These are phyloP conservation scores for Penicillium coprophilum DNA, from an alignment of 495 filamentous ascomycete species.

Conservation along the genomic window DNA sequence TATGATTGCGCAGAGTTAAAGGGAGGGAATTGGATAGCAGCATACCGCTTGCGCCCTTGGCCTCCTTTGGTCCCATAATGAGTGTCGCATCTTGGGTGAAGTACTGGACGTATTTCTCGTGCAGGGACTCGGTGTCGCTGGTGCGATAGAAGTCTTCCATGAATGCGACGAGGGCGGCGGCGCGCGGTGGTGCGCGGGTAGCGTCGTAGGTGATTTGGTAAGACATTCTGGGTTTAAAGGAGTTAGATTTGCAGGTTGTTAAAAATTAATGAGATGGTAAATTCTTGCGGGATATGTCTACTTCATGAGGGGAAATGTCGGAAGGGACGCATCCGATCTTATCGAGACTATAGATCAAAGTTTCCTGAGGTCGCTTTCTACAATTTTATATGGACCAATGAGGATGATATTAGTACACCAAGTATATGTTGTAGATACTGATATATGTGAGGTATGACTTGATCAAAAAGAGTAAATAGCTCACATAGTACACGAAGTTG, in stretches of 20 bases:
- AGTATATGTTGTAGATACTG: too few relatives aligned
- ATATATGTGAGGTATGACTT: not conserved
- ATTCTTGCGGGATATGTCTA: constrained; percentile 10
- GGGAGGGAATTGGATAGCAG: not conserved
- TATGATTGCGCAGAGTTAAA: not conserved
- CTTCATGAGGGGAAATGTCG: constrained; percentile 21
- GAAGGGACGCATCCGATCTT: constrained; percentile 27
- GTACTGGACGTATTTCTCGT: constrained; percentile 54
- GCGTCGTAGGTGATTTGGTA: constrained; percentile 39
- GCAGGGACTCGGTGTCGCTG: constrained; percentile 55
- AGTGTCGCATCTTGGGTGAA: constrained; percentile 58
- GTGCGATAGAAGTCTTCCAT: constrained; percentile 59
- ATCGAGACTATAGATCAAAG: constrained; percentile 5
- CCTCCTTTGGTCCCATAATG: constrained; percentile 56
- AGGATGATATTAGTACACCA: not conserved
- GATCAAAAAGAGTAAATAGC: not conserved
- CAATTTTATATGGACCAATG: not conserved
- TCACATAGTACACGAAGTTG: not conserved
- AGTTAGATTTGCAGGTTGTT: not conserved
- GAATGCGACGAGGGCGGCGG: constrained; percentile 42
- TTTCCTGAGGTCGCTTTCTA: not conserved
- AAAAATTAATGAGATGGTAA: not conserved
- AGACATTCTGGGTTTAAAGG: constrained; percentile 32
- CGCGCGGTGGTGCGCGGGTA: constrained; percentile 32
- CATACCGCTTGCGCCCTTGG: constrained; percentile 51